Evolutionary conservation across 495 filamentous ascomycete species (phyloP).

Genomic region (Penicillium bialowiezense): DNA sequence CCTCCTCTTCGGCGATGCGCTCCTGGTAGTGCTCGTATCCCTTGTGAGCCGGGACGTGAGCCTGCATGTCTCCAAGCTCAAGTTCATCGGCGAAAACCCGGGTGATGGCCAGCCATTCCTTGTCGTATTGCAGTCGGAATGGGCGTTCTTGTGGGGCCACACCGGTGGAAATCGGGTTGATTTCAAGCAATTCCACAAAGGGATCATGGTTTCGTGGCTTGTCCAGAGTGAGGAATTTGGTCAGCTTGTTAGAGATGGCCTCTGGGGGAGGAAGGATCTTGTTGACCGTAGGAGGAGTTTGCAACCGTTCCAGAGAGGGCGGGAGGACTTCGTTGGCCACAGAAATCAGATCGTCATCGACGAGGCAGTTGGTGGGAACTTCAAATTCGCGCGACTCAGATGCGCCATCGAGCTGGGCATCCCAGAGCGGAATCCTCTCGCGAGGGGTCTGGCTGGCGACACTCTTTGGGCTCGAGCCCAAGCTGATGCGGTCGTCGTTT

Average conservation of each 20-base stretch:
- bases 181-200: constrained; percentile 75
- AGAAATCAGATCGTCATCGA: constrained; percentile 31
- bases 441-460: neutral
- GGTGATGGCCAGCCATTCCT: constrained; percentile 92
- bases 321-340: constrained; percentile 63
- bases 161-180: constrained; percentile 43
- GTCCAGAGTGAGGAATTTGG: constrained; percentile 84
- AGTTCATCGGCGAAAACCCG: constrained; percentile 69
- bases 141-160: constrained; percentile 21
- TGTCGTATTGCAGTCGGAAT: constrained; percentile 70
- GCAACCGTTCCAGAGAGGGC: constrained; percentile 52
- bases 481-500: constrained; percentile 52
- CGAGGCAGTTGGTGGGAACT: neutral
- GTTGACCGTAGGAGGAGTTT: neutral
- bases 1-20: constrained; percentile 59
- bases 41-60: constrained; percentile 46
- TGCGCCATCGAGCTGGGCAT: neutral
- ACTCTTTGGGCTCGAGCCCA: constrained; percentile 43
- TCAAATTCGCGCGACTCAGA: neutral
- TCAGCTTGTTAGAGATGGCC: constrained; percentile 68
- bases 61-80: constrained; percentile 53
- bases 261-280: constrained; percentile 8
- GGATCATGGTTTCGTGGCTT: constrained; percentile 68
- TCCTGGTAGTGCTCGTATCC: constrained; percentile 62
- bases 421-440: neutral